Conservation (phyloP, 129 eudicot species). For the Centaurea solstitialis region DNA sequence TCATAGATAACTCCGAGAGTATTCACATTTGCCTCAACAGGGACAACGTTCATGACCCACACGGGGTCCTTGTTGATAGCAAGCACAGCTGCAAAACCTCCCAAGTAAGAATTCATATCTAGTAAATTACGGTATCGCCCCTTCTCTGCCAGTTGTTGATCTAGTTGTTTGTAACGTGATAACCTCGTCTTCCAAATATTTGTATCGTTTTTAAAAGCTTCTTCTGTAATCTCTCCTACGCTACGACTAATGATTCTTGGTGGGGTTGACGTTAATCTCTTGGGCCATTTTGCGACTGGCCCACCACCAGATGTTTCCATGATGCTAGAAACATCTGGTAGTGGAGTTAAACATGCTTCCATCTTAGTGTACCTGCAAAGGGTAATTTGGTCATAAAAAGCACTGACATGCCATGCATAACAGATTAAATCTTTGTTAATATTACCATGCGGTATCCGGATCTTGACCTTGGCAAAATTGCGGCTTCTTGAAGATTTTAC, state of each 20-base stretch:
- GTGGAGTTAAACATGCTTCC: constrained; percentile 76
- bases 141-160: constrained; percentile 61
- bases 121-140: constrained; percentile 87
- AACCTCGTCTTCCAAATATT: constrained; percentile 70
- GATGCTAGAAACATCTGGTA: constrained; percentile 67
- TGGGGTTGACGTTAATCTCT: constrained; percentile 76
- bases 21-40: constrained; percentile 60
- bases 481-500: constrained; percentile 71
- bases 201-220: constrained; percentile 44
- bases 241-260: constrained; percentile 68
- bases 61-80: constrained; percentile 58
- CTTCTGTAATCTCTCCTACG: constrained; percentile 64
- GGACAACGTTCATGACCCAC: constrained; percentile 94
- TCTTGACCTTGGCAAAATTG: constrained; percentile 61
- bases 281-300: constrained; percentile 67
- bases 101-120: constrained; percentile 89
- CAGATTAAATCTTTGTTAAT: not conserved
- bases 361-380: constrained; percentile 75
- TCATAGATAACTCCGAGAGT: constrained; percentile 84
- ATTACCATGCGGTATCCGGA: constrained; percentile 81
- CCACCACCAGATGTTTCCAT: constrained; percentile 85
- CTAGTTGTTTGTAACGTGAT: constrained; percentile 55
- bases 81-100: constrained; percentile 93
- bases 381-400: not conserved
- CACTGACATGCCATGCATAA: not conserved